Evolutionary conservation across 805 yeast species (phyloP).

Genomic region (Metschnikowia continentalis): DNA sequence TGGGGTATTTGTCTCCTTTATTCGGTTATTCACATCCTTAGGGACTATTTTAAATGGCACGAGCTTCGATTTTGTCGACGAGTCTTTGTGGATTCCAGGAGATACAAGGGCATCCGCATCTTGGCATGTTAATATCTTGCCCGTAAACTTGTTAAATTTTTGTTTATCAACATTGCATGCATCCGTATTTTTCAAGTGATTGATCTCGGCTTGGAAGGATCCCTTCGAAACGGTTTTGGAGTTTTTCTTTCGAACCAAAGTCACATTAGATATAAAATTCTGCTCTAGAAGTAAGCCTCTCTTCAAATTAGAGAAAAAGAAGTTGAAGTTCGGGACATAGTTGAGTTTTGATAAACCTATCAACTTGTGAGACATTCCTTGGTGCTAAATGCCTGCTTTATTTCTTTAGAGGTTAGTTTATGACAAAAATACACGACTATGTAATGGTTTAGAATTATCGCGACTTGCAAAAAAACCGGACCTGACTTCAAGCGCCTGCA

Average conservation of each 20-base stretch:
- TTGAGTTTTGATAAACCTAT: conserved; percentile 20
- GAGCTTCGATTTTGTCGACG: conserved; percentile 11
- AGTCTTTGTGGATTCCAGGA: background rate
- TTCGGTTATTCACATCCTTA: conserved; percentile 18
- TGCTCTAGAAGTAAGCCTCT: conserved; percentile 27
- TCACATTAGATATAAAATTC: conserved; percentile 33
- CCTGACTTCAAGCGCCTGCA: conserved; percentile 1
- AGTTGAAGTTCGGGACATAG: conserved; percentile 26
- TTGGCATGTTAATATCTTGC: conserved; percentile 44
- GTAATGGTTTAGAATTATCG: background rate
- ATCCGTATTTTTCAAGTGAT: conserved; percentile 3
- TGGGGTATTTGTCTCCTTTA: conserved; percentile 15
- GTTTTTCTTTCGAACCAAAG: conserved; percentile 12
- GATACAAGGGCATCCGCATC: conserved; percentile 24
- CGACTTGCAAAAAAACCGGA: background rate
- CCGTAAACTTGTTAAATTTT: conserved; percentile 31
- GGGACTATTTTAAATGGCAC: conserved; percentile 59
- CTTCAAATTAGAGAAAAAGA: conserved; percentile 35
- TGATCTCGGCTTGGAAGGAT: background rate
- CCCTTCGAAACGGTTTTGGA: background rate
- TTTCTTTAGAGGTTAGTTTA: background rate
- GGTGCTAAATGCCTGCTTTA: background rate
- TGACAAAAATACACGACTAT: conserved; percentile 15
- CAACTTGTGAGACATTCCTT: conserved; percentile 19
- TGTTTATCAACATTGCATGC: conserved; percentile 18